Base-by-base conservation (phyloP, 2,329 filamentous ascomycete genomes). In the Fusarium nodosum region DNA sequence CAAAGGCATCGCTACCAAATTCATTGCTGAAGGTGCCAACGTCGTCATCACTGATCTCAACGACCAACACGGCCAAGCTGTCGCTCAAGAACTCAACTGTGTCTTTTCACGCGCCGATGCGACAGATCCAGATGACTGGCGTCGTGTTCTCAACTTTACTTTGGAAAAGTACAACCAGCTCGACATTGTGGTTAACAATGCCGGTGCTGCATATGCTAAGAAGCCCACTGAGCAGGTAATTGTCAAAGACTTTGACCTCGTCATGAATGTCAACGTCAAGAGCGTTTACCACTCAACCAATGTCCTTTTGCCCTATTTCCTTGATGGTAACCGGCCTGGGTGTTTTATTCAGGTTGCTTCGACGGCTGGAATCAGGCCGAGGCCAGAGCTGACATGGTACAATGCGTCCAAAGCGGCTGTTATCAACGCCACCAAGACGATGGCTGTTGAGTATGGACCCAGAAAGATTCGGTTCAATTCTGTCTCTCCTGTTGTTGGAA, bases 391-490 rank as follows among this genome's bases (percentile, higher is more conserved):
- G 56, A 89, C 89, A 1, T 92, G 90, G 89, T 92, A 92, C 73
- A 91, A 91, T 74, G 88, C 89, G 1, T 88, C 86, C 36, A 92
- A 92, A 76, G 89, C 87, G 1, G 90, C 90, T 1, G 86, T 90
- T 15, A 86, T 86, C 69, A 90, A 86, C 51, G 88, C 87, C 41
- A 83, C 83, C 2, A 86, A 86, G 77, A 76, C 79, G 0, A 78
- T 94, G 73, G 92, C 91, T 0, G 89, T 91, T 2, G 92, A 94
- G 76, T 94, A 91, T 72, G 92, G 89, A 0, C 85, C 88, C 0
- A 86, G 91, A 57, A 86, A 92, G 71, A 92, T 94, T 69, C 86
- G 91, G 0, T 90, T 94, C 74, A 93, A 93, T 66, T 85, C 87
- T 3, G 87, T 94, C n/a, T 91, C 89, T 30, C 91, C 91, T 0